A percentile compares a stretch with the other conserved stretches of the same genome.
Conservation (phyloP, 805 yeast species). For the Pichia gijzeniarum region DNA sequence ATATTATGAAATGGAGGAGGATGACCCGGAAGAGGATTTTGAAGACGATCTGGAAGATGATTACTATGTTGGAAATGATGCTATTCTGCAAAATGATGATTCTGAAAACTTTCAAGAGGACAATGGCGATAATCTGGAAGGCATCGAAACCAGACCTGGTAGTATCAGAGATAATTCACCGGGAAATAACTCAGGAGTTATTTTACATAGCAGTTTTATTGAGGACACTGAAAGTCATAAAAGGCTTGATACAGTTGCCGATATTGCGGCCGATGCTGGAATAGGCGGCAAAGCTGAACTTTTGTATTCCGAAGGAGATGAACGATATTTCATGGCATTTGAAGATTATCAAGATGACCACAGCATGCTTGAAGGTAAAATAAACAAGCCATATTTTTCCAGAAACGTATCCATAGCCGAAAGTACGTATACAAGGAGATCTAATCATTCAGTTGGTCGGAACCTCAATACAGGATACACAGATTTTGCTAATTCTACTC, state of each 20-base stretch:
- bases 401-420: constrained; percentile 10
- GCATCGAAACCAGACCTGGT: not conserved
- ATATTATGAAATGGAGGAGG: constrained; percentile 27
- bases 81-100: constrained; percentile 12
- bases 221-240: constrained; percentile 4
- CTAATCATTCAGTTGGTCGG: constrained; percentile 2
- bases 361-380: constrained; percentile 17
- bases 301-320: constrained; percentile 11
- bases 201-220: constrained; percentile 13
- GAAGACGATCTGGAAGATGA: constrained; percentile 24
- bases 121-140: not conserved
- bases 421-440: constrained; percentile 7
- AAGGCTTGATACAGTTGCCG: not conserved
- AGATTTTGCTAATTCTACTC: constrained; percentile 7
- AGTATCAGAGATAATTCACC: not conserved
- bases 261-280: not conserved
- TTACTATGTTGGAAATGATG: constrained; percentile 19
- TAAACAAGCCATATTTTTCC: not conserved
- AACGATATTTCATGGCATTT: constrained; percentile 30
- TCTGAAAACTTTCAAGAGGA: not conserved
- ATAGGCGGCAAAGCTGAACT: not conserved
- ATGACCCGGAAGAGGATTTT: constrained; percentile 22
- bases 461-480: constrained; percentile 3
- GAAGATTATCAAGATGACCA: constrained; percentile 34
- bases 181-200: not conserved